phyloP scores from a whole-genome alignment of 2,329 filamentous ascomycete species.

The Tolypocladium tundrense region DNA sequence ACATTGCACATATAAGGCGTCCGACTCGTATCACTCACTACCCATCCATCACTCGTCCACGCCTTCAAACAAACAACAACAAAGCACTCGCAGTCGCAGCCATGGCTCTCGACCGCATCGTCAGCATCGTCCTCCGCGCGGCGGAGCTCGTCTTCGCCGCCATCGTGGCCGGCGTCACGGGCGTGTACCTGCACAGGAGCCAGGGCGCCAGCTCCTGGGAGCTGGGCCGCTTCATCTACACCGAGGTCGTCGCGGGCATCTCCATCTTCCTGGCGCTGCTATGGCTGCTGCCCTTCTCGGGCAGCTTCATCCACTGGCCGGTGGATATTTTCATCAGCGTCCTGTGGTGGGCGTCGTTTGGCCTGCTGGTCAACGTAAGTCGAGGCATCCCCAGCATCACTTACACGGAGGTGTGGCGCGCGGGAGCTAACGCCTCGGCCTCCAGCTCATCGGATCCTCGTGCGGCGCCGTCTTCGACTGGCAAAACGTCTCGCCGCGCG shows the following conservation, averaged over 20 bases:
- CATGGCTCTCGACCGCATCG: constrained; percentile 30
- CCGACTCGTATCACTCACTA: background rate
- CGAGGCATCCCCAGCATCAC: background rate
- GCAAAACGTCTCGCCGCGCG: constrained; percentile 38
- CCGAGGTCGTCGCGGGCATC: constrained; percentile 59
- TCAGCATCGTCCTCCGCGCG: constrained; percentile 26
- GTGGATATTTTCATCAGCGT: constrained; percentile 59
- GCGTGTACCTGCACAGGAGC: constrained; percentile 49
- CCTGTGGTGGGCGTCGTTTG: constrained; percentile 61
- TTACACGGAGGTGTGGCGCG: background rate
- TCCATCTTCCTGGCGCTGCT: constrained; percentile 59
- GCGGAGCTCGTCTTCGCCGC: constrained; percentile 57
- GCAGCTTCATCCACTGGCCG: constrained; percentile 59
- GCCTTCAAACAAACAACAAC: background rate
- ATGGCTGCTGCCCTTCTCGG: constrained; percentile 62
- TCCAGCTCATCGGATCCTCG: constrained; percentile 29
- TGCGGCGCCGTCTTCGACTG: constrained; percentile 53
- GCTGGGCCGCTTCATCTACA: constrained; percentile 60
- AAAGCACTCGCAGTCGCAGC: background rate
- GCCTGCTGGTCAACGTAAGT: constrained; percentile 52
- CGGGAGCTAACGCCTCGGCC: constrained; percentile 3
- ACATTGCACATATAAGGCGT: too few species aligned
- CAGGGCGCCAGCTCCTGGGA: constrained; percentile 37
- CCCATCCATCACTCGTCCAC: background rate
- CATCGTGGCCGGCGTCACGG: constrained; percentile 62